These are phyloP conservation scores for Micromonas commoda DNA, from an alignment of 139 green algal species.

Conservation along the genomic window DNA sequence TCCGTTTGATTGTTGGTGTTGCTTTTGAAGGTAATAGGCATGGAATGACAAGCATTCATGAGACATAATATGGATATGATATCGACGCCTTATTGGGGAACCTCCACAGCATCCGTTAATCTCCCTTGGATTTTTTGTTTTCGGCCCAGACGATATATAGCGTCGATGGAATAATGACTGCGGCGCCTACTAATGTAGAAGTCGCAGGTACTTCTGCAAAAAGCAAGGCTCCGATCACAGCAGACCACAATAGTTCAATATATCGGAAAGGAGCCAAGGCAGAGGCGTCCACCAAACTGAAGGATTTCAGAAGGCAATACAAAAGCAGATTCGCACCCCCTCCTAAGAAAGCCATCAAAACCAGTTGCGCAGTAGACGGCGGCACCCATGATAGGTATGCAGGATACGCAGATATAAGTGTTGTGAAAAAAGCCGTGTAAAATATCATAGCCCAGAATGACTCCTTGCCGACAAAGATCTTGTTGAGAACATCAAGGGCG, in stretches of 20 bases:
- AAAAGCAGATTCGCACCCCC: constrained; percentile 26
- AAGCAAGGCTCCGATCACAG: constrained; percentile 5
- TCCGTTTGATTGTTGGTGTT: constrained; percentile 24
- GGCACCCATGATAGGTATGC: constrained; percentile 13
- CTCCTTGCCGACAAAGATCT: constrained; percentile 30
- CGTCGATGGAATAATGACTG: constrained; percentile 24
- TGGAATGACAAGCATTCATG: background rate
- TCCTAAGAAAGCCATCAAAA: constrained; percentile 8
- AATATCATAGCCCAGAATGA: constrained; percentile 35
- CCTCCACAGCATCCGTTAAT: background rate
- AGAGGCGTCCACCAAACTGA: constrained; percentile 22
- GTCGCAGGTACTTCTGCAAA: constrained; percentile 20
- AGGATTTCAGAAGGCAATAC: constrained; percentile 29
- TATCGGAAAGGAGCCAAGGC: constrained; percentile 30
- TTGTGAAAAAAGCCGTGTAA: constrained; percentile 27
- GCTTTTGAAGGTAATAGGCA: background rate
- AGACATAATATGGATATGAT: background rate
- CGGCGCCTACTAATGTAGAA: constrained; percentile 14
- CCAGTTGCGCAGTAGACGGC: constrained; percentile 10
- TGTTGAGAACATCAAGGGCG: constrained; percentile 28
- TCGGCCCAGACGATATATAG: constrained; percentile 24
- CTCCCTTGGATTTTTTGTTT: background rate
- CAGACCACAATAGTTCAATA: constrained; percentile 17
- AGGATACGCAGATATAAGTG: constrained; percentile 7
- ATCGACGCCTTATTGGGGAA: background rate